Percentiles rank a stretch among this genome's conserved stretches.
These are phyloP conservation scores for Bipolaris gigantea DNA, from an alignment of 2,329 filamentous ascomycete genomes.

Conservation along the genomic window DNA sequence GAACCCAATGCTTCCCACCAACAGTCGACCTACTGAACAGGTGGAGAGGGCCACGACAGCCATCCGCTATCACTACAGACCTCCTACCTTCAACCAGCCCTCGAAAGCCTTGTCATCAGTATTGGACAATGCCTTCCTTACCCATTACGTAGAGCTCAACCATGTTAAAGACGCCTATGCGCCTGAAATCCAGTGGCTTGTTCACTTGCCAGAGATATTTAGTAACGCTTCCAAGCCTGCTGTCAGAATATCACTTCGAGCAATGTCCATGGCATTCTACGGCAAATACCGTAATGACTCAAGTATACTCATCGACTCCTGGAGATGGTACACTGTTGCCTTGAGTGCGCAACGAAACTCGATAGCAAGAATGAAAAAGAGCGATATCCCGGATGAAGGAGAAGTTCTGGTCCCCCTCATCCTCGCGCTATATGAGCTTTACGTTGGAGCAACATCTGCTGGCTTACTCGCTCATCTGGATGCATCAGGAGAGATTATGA, in stretches of 20 bases:
- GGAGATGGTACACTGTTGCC: constrained; percentile 38
- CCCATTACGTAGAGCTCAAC: constrained; percentile 37
- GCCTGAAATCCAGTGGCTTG: constrained; percentile 33
- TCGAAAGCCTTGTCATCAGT: constrained; percentile 26
- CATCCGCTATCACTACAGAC: constrained; percentile 29
- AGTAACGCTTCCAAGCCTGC: constrained; percentile 26
- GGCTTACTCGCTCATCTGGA: constrained; percentile 36
- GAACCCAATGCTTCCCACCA: constrained; percentile 1
- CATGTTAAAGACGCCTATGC: constrained; percentile 20
- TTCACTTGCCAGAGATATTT: constrained; percentile 25
- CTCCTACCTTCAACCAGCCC: constrained; percentile 32
- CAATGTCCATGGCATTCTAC: constrained; percentile 40
- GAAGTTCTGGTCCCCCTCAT: constrained; percentile 38
- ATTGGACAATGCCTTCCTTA: constrained; percentile 33
- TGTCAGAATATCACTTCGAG: constrained; percentile 35
- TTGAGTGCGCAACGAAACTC: constrained; percentile 31
- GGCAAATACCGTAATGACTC: constrained; percentile 35
- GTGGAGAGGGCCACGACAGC: constrained; percentile 26
- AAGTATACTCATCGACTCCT: constrained; percentile 36
- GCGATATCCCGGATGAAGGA: constrained; percentile 31
- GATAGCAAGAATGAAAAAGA: constrained; percentile 17
- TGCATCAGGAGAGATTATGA: constrained; percentile 35
- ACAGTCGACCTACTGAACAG: constrained; percentile 6
- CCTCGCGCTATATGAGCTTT: constrained; percentile 35
- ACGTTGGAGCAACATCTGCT: constrained; percentile 32